A percentile compares a stretch with the other conserved stretches of the same genome.
These are phyloP conservation scores for Starmerella apicola DNA, from an alignment of 805 yeast species.

Conservation along the genomic window DNA sequence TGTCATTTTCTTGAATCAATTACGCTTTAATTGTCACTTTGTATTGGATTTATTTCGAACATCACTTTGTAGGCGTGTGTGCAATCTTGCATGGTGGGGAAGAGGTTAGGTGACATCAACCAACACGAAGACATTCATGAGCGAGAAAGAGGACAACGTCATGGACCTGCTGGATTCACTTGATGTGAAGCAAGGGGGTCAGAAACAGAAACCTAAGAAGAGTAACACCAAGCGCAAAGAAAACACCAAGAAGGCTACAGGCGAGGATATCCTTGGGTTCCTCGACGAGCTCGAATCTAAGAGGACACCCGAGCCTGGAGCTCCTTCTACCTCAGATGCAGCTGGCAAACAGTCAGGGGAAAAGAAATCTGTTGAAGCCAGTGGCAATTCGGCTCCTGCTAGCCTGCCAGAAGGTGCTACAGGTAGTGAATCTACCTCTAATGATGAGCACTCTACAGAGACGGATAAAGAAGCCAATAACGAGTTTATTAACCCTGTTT, in stretches of 20 bases:
- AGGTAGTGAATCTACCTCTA: background rate
- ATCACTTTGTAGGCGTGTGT: too few relatives aligned
- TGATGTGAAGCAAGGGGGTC: constrained; percentile 20
- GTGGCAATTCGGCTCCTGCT: background rate
- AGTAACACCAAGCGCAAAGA: constrained; percentile 15
- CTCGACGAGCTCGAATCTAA: constrained; percentile 27
- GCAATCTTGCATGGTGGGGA: too few relatives aligned
- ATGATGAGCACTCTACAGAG: constrained; percentile 1
- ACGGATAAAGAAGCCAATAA: background rate
- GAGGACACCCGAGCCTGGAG: constrained; percentile 2
- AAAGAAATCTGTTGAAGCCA: background rate
- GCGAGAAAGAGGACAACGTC: constrained; percentile 28
- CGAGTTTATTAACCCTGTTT: constrained; percentile 24
- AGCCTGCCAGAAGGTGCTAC: background rate
- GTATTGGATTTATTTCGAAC: too few relatives aligned
- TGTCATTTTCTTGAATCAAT: too few relatives aligned
- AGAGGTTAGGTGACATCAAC: too few relatives aligned
- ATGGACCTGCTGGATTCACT: constrained; percentile 31
- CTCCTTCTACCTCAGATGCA: constrained; percentile 2
- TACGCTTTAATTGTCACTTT: too few relatives aligned
- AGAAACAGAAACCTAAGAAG: constrained; percentile 18
- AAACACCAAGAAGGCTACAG: constrained; percentile 24
- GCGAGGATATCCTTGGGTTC: constrained; percentile 32
- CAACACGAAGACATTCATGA: too few relatives aligned
- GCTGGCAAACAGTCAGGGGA: background rate